Percentiles rank a stretch among this genome's conserved stretches.
Evolutionary conservation across 257 asterid species (phyloP).

Genomic region (Solanum pinnatisectum): DNA sequence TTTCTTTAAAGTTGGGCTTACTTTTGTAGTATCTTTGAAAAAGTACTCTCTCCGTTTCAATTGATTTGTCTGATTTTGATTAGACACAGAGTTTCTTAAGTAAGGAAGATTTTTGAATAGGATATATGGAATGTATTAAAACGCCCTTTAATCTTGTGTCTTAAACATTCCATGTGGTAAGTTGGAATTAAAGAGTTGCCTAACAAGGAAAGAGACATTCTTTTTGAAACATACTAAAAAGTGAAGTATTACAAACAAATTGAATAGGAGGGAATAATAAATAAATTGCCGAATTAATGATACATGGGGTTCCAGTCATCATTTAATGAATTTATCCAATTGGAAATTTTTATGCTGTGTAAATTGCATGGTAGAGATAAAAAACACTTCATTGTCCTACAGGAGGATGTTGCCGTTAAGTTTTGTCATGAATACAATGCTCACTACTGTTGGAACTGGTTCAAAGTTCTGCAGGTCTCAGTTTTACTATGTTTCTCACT

Average conservation of each 20-base stretch:
- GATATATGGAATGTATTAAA: background rate
- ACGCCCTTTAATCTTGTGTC: background rate
- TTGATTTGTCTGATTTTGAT: background rate
- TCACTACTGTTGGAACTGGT: conserved; percentile 9
- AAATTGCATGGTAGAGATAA: background rate
- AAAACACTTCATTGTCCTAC: background rate
- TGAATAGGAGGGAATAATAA: background rate
- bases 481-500: conserved; percentile 76
- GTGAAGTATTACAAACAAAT: background rate
- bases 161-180: background rate
- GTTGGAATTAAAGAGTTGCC: background rate
- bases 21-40: background rate
- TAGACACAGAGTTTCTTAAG: background rate
- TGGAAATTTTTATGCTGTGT: background rate
- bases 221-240: background rate
- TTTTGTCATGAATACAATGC: background rate
- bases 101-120: background rate
- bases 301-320: background rate
- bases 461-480: conserved; percentile 79
- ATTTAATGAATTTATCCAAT: background rate
- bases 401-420: background rate
- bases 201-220: background rate
- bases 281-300: background rate
- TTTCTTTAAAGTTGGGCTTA: background rate
- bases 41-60: background rate